Base-by-base conservation (phyloP, 176 grass and related monocot species). In the Oryza brachyantha region DNA sequence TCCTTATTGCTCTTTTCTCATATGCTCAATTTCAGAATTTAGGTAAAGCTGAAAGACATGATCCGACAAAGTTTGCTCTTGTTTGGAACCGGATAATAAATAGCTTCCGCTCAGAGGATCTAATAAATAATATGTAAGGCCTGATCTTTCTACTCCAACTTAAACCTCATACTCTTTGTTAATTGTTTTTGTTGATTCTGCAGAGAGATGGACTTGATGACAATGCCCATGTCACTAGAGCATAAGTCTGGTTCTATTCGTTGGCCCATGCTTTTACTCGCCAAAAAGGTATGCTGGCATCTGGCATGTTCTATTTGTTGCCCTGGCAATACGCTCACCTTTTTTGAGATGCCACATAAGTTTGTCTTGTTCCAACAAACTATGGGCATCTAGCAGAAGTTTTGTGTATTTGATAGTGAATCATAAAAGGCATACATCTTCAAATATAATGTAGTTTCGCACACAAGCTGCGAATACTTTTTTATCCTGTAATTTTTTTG, bases 131-230 rank as follows among this genome's bases (percentile, higher is more conserved):
- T 75, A 90, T 86, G 94, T 93, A 58, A 36, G 32, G 48, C 62
- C 65, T 69, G 10, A 72, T 85, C 48, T 75, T 57, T 45, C 38
- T 35, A 12, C 9, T 75, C 61, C n/a, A 64, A 59, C 68, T 79
- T 70, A n/a, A 24, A 27, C 21, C 45, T 86, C 57, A 83, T 59
- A 7, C 68, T 75, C 32, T 27, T 42, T 68, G 27, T 36, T 46
- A 31, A 19, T 14, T 29, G 65, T 79, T 64, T 84, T 70, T 19
- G 55, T 59, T 79, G 27, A 11, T 86, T 84, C 75, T 84, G 38
- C 55, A 97, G 94, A 88, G 94, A 97, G 75, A 88, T 86, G 87
- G 94, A 97, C 65, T 83, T 97, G 89, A 90, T 97, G 89, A 90
- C 73, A 69, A 97, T 97, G 94, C 94, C 94, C 64, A 80, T 94